These are phyloP conservation scores for Aspergillus ruber DNA, from an alignment of 2,329 filamentous ascomycete genomes.

Conservation along the genomic window DNA sequence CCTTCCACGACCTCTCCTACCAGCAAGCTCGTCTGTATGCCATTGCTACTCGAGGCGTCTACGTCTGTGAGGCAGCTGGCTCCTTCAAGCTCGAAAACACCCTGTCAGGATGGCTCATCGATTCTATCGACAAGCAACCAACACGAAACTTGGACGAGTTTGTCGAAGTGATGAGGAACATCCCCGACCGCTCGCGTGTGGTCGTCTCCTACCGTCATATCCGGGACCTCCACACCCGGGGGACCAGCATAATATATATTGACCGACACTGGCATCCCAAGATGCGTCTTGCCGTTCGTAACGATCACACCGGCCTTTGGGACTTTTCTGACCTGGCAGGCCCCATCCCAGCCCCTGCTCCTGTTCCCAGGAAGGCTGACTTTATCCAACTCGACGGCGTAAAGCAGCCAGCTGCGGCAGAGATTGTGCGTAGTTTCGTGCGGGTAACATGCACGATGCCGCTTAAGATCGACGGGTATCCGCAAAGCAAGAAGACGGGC, in stretches of 20 bases:
- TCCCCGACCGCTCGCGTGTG: conserved; percentile 74
- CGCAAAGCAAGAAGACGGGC: conserved; percentile 85
- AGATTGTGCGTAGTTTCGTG: conserved; percentile 90
- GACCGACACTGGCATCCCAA: conserved; percentile 94
- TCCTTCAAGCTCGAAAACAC: conserved; percentile 92
- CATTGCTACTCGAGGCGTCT: conserved; percentile 85
- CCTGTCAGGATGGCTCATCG: conserved; percentile 87
- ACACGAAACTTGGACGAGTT: conserved; percentile 84
- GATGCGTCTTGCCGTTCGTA: conserved; percentile 87
- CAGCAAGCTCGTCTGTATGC: conserved; percentile 95
- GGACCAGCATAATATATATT: conserved; percentile 85
- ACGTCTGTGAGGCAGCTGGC: conserved; percentile 87
- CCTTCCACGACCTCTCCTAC: conserved; percentile 94
- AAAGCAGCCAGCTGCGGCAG: conserved; percentile 81
- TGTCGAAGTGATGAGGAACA: conserved; percentile 79
- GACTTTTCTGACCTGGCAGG: conserved; percentile 85
- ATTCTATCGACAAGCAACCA: conserved; percentile 85
- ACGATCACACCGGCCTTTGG: conserved; percentile 86
- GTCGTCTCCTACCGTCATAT: conserved; percentile 96
- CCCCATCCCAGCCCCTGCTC: conserved; percentile 66
- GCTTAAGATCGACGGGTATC: conserved; percentile 95
- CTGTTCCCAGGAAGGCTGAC: conserved; percentile 69
- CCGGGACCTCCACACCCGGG: conserved; percentile 85
- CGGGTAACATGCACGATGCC: conserved; percentile 90
- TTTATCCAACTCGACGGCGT: conserved; percentile 91